Evolutionary conservation across 2,329 filamentous ascomycete species (phyloP).

Genomic region (Curvularia lunata): DNA sequence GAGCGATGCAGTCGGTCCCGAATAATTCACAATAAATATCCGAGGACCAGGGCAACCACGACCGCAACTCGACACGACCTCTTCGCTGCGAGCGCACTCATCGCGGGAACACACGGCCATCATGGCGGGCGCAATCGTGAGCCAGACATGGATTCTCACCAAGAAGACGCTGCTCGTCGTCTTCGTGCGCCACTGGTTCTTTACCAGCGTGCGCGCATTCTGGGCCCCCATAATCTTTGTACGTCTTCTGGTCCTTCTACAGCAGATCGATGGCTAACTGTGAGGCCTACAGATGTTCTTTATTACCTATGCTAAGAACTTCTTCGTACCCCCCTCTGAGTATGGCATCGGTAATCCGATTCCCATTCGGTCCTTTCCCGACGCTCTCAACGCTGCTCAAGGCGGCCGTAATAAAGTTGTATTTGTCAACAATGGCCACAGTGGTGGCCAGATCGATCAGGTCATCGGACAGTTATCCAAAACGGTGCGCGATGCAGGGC

Average conservation of each 20-base stretch:
- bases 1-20: slow-evolving; percentile 12
- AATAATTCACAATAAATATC: not conserved
- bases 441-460: slow-evolving; percentile 72
- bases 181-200: slow-evolving; percentile 60
- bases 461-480: slow-evolving; percentile 70
- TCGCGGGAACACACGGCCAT: slow-evolving; percentile 18
- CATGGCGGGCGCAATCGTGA: slow-evolving; percentile 48
- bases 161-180: slow-evolving; percentile 64
- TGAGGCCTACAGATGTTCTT: slow-evolving; percentile 50
- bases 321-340: slow-evolving; percentile 78
- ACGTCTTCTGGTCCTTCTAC: slow-evolving; percentile 14
- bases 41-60: not conserved
- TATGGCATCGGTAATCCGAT: slow-evolving; percentile 73
- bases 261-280: slow-evolving; percentile 16
- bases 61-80: not conserved
- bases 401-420: slow-evolving; percentile 71
- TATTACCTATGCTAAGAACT: slow-evolving; percentile 74
- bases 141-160: slow-evolving; percentile 63
- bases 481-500: slow-evolving; percentile 63
- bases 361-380: slow-evolving; percentile 67
- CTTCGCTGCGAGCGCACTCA: slow-evolving; percentile 18
- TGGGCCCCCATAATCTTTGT: slow-evolving; percentile 62
- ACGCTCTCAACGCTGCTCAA: slow-evolving; percentile 66
- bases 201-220: slow-evolving; percentile 62
- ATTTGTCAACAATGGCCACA: slow-evolving; percentile 76